phyloP scores from a whole-genome alignment of 192 early-diverging fungal species.

The Mortierella claussenii region DNA sequence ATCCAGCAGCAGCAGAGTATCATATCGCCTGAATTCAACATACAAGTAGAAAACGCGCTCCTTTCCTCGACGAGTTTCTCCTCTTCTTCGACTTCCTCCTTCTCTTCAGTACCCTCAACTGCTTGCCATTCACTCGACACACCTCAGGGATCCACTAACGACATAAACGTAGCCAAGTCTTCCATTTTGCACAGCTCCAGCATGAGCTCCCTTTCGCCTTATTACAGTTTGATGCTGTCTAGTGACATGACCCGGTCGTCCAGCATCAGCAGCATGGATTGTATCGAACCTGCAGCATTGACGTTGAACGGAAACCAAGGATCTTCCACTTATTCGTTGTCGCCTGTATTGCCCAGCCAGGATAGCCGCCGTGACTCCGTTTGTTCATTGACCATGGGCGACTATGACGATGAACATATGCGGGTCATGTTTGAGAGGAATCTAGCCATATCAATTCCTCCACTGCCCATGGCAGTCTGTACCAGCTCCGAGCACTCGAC shows the following conservation, averaged over 20 bases:
- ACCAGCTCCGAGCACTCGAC: neutral
- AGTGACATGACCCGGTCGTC: slow-evolving; percentile 17
- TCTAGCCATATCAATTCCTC: too few relatives aligned
- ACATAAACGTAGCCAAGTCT: neutral
- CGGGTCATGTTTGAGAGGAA: slow-evolving; percentile 11
- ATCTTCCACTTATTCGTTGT: neutral
- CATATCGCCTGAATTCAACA: neutral
- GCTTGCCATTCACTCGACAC: neutral
- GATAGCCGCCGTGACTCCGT: neutral
- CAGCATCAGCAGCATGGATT: slow-evolving; percentile 6
- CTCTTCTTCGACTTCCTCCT: neutral
- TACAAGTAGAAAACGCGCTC: neutral
- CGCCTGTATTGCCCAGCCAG: slow-evolving; percentile 4
- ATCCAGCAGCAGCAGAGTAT: neutral
- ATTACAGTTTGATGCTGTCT: neutral
- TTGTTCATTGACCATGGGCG: neutral
- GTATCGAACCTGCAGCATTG: slow-evolving; percentile 19
- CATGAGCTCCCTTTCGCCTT: slow-evolving; percentile 7
- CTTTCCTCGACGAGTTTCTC: slow-evolving; percentile 5
- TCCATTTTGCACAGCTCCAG: too few relatives aligned
- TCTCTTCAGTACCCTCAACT: neutral
- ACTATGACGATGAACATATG: slow-evolving; percentile 16
- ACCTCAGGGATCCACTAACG: neutral
- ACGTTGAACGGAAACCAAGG: neutral
- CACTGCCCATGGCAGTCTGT: neutral